Base-by-base conservation (phyloP, 2,329 filamentous ascomycete genomes). In the Bipolaris sorokiniana region DNA sequence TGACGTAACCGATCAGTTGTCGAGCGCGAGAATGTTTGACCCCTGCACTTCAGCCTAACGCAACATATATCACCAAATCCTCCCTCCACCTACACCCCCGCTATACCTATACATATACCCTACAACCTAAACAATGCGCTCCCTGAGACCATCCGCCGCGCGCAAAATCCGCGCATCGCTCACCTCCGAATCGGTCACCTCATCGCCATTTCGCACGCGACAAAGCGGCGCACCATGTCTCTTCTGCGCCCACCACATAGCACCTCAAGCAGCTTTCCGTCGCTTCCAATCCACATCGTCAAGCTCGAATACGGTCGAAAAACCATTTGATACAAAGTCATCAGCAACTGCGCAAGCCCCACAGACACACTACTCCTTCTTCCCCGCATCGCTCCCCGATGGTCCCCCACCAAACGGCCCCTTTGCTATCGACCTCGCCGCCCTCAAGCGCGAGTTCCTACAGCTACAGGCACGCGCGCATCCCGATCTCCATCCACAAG, bases 381-480 rank as follows among this genome's bases (percentile, higher is more conserved):
- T 99, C 82, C 92, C 93, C 1, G 74, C 84, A 31, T 90, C 92
- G 3, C 83, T 97, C 3, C 86, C 92, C 0, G 51, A 76, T 1
- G 94, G 94, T 1, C 90, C 92, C 0, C 95, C 95, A 0, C 94
- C 94, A 0, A 52, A 72, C 0, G 89, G 92, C 0, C 83, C 87
- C 56, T 99, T 98, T 82, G 77, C 81, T 13, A 86, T 98, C 70
- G 84, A 96, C 74, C 74, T 85, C 11, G 81, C 84, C 55, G 81
- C 84, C 15, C 85, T 98, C 18, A 90, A 91, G 48, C 85, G 86
- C 63, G 95, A 99, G 74, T 98, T 96, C 79, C 86, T 98, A 13
- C 85, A 86, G 58, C 84, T 97, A 1, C 95, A 99, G 78, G 85
- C 88, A 16, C 82, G 84, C 41, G 85, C 89, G 10, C 91, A 95